Conservation (phyloP, 139 green algal species). For the Ettlia oleoabundans region DNA sequence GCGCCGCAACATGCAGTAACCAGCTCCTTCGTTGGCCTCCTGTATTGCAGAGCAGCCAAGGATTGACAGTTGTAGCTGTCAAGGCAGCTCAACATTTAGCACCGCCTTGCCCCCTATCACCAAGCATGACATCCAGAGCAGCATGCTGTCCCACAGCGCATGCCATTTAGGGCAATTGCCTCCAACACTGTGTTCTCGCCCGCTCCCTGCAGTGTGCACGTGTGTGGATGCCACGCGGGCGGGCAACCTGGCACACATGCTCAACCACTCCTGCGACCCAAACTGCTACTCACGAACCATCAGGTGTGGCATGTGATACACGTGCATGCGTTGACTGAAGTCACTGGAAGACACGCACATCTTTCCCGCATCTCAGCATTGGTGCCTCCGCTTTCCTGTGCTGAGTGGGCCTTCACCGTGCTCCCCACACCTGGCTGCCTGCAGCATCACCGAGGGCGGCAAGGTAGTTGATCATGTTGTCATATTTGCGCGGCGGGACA, state of each 20-base stretch:
- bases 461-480: constrained; percentile 68
- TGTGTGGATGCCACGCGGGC: constrained; percentile 74
- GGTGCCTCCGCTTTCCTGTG: no score
- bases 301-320: not conserved
- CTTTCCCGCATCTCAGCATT: no score
- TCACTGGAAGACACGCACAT: no score
- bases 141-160: no score
- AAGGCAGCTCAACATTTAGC: not conserved
- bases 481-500: constrained; percentile 69
- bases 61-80: no score
- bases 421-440: not conserved
- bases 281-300: constrained; percentile 81
- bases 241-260: constrained; percentile 85
- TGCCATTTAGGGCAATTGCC: no score
- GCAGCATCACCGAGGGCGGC: constrained; percentile 28
- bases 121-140: not conserved
- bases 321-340: not conserved
- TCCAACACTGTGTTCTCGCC: not conserved
- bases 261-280: constrained; percentile 93
- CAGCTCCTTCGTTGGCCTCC: no score
- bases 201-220: not conserved
- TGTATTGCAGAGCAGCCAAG: no score
- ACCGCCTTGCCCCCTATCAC: not conserved
- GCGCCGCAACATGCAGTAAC: no score
- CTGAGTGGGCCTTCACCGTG: not conserved